Conservation (phyloP, 441 rosid genomes). For the Euphorbia schlechtendalii region DNA sequence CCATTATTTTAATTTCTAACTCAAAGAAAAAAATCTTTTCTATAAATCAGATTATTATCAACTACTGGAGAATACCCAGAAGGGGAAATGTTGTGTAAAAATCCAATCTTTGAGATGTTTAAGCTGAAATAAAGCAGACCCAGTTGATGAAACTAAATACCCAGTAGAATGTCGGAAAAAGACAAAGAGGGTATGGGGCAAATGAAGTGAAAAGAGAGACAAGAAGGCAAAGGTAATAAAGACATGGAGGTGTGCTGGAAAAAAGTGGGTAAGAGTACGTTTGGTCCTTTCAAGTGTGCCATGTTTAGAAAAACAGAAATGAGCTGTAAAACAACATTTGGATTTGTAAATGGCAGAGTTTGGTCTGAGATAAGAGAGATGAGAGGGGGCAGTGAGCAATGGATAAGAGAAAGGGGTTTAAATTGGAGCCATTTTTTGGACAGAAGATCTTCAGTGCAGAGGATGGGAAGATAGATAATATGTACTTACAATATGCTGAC, state of each 20-base stretch:
- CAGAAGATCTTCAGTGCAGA: constrained; percentile 38
- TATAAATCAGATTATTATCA: no score
- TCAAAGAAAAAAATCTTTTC: no score
- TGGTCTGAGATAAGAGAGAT: constrained; percentile 37
- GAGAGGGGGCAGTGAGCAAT: constrained; percentile 22
- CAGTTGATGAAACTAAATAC: constrained; percentile 29
- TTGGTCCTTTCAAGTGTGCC: constrained; percentile 31
- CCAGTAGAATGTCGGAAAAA: constrained; percentile 24
- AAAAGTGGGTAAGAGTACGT: constrained; percentile 36
- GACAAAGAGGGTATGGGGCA: constrained; percentile 59
- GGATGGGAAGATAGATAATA: constrained; percentile 25
- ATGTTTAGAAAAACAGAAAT: constrained; percentile 31
- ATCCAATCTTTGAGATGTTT: constrained; percentile 12
- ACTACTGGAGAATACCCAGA: constrained; percentile 20
- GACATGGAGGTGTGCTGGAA: constrained; percentile 43
- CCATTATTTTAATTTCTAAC: constrained; percentile 63
- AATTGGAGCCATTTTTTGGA: constrained; percentile 10
- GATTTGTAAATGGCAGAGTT: constrained; percentile 30
- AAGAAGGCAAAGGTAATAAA: constrained; percentile 45
- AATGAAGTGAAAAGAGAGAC: constrained; percentile 43
- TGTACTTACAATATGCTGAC: constrained; percentile 32
- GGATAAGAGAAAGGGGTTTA: constrained; percentile 33
- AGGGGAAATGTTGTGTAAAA: constrained; percentile 14
- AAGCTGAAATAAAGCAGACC: constrained; percentile 17
- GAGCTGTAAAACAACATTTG: constrained; percentile 45